A percentile compares a stretch with the other conserved stretches of the same genome.
These are phyloP conservation scores for Funneliformis caledonium DNA, from an alignment of 371 early-diverging fungal genomes.

Conservation along the genomic window DNA sequence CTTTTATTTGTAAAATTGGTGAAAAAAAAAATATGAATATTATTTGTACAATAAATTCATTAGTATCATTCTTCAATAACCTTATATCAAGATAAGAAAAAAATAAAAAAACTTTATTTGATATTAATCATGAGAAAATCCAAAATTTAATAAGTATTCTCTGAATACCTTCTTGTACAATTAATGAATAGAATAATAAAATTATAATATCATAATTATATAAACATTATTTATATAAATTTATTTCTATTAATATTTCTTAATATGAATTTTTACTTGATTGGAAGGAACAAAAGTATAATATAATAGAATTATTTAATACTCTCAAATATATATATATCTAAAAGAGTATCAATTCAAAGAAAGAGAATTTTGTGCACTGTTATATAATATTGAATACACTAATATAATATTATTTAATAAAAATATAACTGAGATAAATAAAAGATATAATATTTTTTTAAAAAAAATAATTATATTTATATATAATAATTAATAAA, in stretches of 20 bases:
- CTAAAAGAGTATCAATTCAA: background rate
- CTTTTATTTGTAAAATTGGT: background rate
- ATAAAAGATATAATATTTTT: too few relatives aligned
- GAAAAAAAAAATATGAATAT: background rate
- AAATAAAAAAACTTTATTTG: background rate
- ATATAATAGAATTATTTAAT: background rate
- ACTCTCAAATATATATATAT: background rate
- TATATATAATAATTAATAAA: too few relatives aligned
- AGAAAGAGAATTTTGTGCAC: background rate
- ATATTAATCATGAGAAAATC: background rate
- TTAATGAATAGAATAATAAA: background rate
- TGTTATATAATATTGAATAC: background rate
- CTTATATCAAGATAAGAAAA: background rate
- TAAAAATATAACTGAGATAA: too few relatives aligned
- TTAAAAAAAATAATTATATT: too few relatives aligned
- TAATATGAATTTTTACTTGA: background rate
- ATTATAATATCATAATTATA: background rate
- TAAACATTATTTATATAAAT: background rate
- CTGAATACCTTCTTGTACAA: background rate
- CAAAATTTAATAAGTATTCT: background rate
- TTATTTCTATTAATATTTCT: background rate
- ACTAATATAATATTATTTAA: background rate
- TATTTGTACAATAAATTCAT: constrained; percentile 5
- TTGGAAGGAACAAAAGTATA: background rate
- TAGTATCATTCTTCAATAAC: background rate